A percentile compares a stretch with the other conserved stretches of the same genome.
Conservation (phyloP, 2,329 filamentous ascomycete species). For the Aspergillus sp. region DNA sequence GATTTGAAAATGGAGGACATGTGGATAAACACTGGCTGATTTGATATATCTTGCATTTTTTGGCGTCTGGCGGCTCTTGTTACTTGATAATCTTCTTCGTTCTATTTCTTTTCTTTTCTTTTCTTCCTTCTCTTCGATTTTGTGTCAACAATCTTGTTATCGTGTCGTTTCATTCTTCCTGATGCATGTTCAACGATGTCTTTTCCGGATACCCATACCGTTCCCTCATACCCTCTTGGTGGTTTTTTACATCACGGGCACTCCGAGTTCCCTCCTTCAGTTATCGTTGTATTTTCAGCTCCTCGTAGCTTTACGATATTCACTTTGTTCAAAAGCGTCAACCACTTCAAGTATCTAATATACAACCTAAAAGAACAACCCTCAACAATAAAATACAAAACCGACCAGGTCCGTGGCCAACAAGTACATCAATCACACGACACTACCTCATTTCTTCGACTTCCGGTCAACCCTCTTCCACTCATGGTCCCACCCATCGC, state of each 20-base stretch:
- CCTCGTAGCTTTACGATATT: not conserved
- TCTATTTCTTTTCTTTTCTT: constrained; percentile 7
- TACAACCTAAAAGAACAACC: not conserved
- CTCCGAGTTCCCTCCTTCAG: constrained; percentile 30
- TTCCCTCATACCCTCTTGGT: constrained; percentile 4
- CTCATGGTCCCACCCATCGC: constrained; percentile 84
- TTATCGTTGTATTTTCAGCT: constrained; percentile 9
- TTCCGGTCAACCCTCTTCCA: constrained; percentile 69
- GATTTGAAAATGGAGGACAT: constrained; percentile 16
- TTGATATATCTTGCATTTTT: constrained; percentile 37
- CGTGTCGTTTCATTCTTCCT: constrained; percentile 19
- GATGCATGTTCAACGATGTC: constrained; percentile 18
- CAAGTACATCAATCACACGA: not conserved
- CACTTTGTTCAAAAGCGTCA: not conserved
- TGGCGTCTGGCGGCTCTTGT: constrained; percentile 35
- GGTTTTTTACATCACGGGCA: constrained; percentile 24
- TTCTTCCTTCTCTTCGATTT: not conserved
- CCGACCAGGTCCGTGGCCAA: not conserved
- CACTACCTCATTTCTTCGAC: constrained; percentile 17
- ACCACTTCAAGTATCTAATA: not conserved
- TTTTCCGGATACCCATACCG: constrained; percentile 15
- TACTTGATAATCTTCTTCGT: constrained; percentile 13
- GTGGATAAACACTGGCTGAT: constrained; percentile 20
- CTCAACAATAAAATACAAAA: constrained; percentile 6
- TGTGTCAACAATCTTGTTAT: constrained; percentile 2